Evolutionary conservation across 2,329 filamentous ascomycete genomes (phyloP).

Genomic region (Trichoderma citrinoviride): DNA sequence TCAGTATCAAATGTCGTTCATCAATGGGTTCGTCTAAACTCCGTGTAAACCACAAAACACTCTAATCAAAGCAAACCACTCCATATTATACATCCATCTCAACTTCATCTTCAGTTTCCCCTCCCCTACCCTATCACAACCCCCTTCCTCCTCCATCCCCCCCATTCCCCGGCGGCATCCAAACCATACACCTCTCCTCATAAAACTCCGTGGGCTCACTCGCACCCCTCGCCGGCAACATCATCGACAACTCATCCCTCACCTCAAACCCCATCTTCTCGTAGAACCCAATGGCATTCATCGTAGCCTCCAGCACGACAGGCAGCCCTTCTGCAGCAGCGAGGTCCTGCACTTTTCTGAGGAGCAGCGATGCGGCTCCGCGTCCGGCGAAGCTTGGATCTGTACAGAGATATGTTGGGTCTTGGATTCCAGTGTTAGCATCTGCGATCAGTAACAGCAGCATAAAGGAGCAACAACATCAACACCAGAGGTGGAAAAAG

Average conservation of each 20-base stretch:
- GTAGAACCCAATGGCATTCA: constrained; percentile 40
- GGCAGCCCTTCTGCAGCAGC: constrained; percentile 35
- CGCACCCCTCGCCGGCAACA: constrained; percentile 33
- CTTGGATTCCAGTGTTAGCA: constrained; percentile 19
- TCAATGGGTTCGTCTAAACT: too few relatives aligned
- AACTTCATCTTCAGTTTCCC: not conserved
- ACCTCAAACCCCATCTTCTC: constrained; percentile 38
- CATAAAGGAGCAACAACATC: not conserved
- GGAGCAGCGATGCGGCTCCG: constrained; percentile 38
- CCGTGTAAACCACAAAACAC: too few relatives aligned
- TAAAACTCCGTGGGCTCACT: constrained; percentile 35
- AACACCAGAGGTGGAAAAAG: not conserved
- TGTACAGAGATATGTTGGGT: constrained; percentile 42
- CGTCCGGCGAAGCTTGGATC: constrained; percentile 36
- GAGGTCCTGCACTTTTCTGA: constrained; percentile 34
- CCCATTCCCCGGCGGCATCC: constrained; percentile 25
- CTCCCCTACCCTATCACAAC: not conserved
- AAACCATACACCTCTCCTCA: constrained; percentile 37
- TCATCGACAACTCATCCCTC: constrained; percentile 36
- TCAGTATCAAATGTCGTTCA: not conserved
- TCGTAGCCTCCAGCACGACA: constrained; percentile 41
- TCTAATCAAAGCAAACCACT: too few relatives aligned
- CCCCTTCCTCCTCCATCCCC: too few relatives aligned
- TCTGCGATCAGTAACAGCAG: not conserved
- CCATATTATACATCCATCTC: too few relatives aligned